Evolutionary conservation across 371 early-diverging fungal genomes (phyloP).

Genomic region (Apophysomyces variabilis): DNA sequence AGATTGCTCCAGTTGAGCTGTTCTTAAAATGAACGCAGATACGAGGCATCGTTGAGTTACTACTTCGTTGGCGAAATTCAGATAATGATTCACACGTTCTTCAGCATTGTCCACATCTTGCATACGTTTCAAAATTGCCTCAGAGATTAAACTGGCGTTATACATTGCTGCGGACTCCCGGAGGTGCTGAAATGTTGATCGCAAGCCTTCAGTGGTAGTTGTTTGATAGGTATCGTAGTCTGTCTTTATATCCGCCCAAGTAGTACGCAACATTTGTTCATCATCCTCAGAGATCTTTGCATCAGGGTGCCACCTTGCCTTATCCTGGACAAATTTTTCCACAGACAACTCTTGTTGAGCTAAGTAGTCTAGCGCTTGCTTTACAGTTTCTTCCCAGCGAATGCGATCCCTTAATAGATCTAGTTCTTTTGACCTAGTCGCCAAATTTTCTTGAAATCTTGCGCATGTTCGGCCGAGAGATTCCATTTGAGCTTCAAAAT

Average conservation of each 20-base stretch:
- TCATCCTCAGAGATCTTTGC: slow-evolving; percentile 20
- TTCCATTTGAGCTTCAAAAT: slow-evolving; percentile 51
- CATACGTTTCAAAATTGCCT: slow-evolving; percentile 25
- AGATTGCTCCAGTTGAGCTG: slow-evolving; percentile 42
- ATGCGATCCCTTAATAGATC: slow-evolving; percentile 32
- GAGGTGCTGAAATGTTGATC: slow-evolving; percentile 22
- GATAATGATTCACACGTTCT: slow-evolving; percentile 19
- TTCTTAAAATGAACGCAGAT: slow-evolving; percentile 37
- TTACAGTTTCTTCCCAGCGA: slow-evolving; percentile 31
- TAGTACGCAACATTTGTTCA: slow-evolving; percentile 25
- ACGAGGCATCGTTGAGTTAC: slow-evolving; percentile 44
- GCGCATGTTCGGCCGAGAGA: slow-evolving; percentile 25
- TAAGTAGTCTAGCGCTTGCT: slow-evolving; percentile 24
- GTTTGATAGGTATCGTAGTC: slow-evolving; percentile 26
- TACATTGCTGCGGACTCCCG: slow-evolving; percentile 17
- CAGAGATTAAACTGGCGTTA: slow-evolving; percentile 21
- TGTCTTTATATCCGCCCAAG: slow-evolving; percentile 12
- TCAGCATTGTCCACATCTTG: slow-evolving; percentile 22
- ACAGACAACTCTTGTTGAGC: slow-evolving; percentile 20
- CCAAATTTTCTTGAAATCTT: slow-evolving; percentile 40
- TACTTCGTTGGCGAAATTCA: slow-evolving; percentile 43
- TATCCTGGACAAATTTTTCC: slow-evolving; percentile 38
- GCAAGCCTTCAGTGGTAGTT: slow-evolving; percentile 16
- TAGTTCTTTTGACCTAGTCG: slow-evolving; percentile 33
- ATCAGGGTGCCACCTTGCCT: slow-evolving; percentile 42